These are phyloP conservation scores for Linum lewisii DNA, from an alignment of 345 rosid genomes.

Conservation along the genomic window DNA sequence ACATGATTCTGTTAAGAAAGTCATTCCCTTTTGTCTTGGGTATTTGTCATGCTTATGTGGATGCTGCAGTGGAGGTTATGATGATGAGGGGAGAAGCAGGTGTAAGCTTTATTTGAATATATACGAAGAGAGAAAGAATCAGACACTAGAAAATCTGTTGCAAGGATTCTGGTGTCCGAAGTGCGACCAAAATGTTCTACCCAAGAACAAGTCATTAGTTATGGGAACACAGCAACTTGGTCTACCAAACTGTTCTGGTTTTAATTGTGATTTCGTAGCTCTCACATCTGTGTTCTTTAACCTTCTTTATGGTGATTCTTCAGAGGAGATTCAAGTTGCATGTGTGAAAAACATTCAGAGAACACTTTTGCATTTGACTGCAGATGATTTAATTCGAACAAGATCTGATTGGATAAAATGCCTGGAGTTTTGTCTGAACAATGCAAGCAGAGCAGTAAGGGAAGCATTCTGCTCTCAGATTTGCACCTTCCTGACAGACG, in stretches of 20 bases:
- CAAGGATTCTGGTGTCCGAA: slow-evolving; percentile 78
- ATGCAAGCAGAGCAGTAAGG: slow-evolving; percentile 59
- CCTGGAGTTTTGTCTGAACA: slow-evolving; percentile 50
- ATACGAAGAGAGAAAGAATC: slow-evolving; percentile 28
- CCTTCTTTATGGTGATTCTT: slow-evolving; percentile 63
- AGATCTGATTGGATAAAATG: slow-evolving; percentile 64
- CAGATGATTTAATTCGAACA: slow-evolving; percentile 36
- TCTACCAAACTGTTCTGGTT: slow-evolving; percentile 21
- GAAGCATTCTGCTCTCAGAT: slow-evolving; percentile 82
- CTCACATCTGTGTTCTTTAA: slow-evolving; percentile 51
- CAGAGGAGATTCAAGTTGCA: slow-evolving; percentile 76
- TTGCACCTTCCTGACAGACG: slow-evolving; percentile 44
- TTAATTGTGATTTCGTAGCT: slow-evolving; percentile 27
- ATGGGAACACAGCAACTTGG: slow-evolving; percentile 25
- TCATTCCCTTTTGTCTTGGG: slow-evolving; percentile 64
- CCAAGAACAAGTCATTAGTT: slow-evolving; percentile 21
- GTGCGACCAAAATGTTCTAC: slow-evolving; percentile 46
- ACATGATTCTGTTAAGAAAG: slow-evolving; percentile 48
- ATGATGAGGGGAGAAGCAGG: slow-evolving; percentile 27
- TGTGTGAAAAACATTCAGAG: slow-evolving; percentile 58
- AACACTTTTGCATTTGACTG: slow-evolving; percentile 52
- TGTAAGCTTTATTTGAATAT: slow-evolving; percentile 47
- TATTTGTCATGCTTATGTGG: slow-evolving; percentile 69
- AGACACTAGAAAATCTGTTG: slow-evolving; percentile 35
- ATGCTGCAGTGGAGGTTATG: slow-evolving; percentile 19